Percentiles rank a stretch among this genome's conserved stretches.
These are phyloP conservation scores for Graphilbum fragrans DNA, from an alignment of 2,329 filamentous ascomycete species.

Conservation along the genomic window DNA sequence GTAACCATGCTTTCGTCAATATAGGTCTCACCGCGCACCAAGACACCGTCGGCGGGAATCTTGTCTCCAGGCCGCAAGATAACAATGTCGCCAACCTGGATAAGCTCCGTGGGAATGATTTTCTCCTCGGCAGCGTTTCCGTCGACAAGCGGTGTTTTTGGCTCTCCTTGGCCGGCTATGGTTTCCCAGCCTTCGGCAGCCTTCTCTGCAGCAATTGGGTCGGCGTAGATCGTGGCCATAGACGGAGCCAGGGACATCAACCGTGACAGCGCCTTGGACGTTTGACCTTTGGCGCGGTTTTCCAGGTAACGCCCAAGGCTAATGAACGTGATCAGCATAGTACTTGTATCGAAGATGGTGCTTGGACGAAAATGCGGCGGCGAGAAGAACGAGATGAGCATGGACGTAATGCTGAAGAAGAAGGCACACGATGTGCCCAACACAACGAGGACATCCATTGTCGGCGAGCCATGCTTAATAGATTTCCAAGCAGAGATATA, in stretches of 20 bases:
- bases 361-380: slow-evolving; percentile 67
- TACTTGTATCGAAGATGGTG: slow-evolving; percentile 94
- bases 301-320: slow-evolving; percentile 84
- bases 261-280: slow-evolving; percentile 80
- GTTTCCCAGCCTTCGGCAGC: slow-evolving; percentile 66
- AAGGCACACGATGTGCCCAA: slow-evolving; percentile 91
- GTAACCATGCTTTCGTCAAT: slow-evolving; percentile 98
- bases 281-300: slow-evolving; percentile 91
- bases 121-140: slow-evolving; percentile 66
- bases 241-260: slow-evolving; percentile 94
- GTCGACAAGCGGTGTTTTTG: slow-evolving; percentile 31
- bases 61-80: slow-evolving; percentile 91
- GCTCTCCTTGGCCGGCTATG: slow-evolving; percentile 22
- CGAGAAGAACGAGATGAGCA: slow-evolving; percentile 69
- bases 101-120: slow-evolving; percentile 82
- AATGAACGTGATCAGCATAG: slow-evolving; percentile 96
- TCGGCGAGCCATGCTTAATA: slow-evolving; percentile 78
- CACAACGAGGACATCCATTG: slow-evolving; percentile 95
- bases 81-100: slow-evolving; percentile 88
- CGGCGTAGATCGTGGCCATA: slow-evolving; percentile 92
- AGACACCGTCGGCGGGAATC: slow-evolving; percentile 80
- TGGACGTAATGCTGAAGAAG: slow-evolving; percentile 83
- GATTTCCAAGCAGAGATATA: slow-evolving; percentile 92
- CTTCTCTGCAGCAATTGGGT: slow-evolving; percentile 89
- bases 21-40: slow-evolving; percentile 84